Percentiles rank a stretch among this genome's conserved stretches.
phyloP scores from a whole-genome alignment of 164 flowering plant genomes.

The Cinnamomum chago region DNA sequence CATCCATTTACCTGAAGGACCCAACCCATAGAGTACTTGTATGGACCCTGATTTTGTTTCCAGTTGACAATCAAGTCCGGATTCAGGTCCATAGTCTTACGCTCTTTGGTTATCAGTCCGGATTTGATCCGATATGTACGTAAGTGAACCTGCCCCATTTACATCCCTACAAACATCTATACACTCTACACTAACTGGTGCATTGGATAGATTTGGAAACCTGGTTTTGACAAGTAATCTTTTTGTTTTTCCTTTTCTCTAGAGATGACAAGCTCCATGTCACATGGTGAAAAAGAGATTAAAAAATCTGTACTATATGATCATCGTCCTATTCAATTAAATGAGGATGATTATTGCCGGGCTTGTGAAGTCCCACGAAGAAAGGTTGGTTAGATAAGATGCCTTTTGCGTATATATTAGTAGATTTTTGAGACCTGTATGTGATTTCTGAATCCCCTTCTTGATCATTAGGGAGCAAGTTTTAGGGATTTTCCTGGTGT shows the following conservation, averaged over 20 bases:
- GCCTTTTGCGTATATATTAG: not conserved
- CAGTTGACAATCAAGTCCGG: too few species aligned
- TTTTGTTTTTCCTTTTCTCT: constrained; percentile 4
- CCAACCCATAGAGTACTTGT: too few species aligned
- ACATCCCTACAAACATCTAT: not conserved
- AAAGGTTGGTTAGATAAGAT: constrained; percentile 44
- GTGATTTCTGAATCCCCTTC: not conserved
- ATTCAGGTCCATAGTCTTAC: too few species aligned
- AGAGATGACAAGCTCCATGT: constrained; percentile 28
- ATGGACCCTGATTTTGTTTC: too few species aligned
- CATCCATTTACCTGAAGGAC: too few species aligned
- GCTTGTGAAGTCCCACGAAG: constrained; percentile 59
- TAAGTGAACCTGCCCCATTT: too few species aligned
- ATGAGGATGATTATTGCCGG: constrained; percentile 64
- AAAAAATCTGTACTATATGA: constrained; percentile 34
- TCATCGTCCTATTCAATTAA: constrained; percentile 58
- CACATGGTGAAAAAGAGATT: not conserved
- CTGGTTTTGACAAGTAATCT: not conserved
- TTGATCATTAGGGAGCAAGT: constrained; percentile 57
- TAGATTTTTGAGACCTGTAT: not conserved
- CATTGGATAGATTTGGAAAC: not conserved
- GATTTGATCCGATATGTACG: too few species aligned
- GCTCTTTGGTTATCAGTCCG: too few species aligned
- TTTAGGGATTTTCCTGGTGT: constrained; percentile 82
- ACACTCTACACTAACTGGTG: not conserved